Evolutionary conservation across 2,329 filamentous ascomycete species (phyloP).

Genomic region (Volutella citrinella): DNA sequence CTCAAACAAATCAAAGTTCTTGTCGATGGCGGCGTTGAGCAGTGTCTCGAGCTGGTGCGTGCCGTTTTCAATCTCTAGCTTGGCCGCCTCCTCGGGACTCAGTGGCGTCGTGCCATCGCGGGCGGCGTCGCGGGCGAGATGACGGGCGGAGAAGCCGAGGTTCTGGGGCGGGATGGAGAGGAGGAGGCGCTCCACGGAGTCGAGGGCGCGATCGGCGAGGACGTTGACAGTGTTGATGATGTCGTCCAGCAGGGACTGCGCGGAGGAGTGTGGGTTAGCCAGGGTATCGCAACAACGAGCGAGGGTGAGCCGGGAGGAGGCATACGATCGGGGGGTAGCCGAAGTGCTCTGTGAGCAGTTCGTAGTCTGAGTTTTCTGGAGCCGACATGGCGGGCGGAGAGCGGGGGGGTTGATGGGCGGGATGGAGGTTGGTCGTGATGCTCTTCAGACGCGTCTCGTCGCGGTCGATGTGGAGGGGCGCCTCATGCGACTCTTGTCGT

Average conservation of each 20-base stretch:
- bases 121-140: conserved; percentile 33
- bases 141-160: conserved; percentile 71
- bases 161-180: conserved; percentile 68
- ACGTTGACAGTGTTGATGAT: conserved; percentile 97
- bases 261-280: conserved; percentile 3
- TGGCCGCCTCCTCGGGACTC: conserved; percentile 38
- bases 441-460: conserved; percentile 16
- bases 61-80: conserved; percentile 80
- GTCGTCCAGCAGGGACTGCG: conserved; percentile 88
- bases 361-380: conserved; percentile 48
- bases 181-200: conserved; percentile 81
- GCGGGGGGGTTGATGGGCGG: conserved; percentile 5
- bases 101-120: conserved; percentile 33
- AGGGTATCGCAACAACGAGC: background rate
- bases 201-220: conserved; percentile 84
- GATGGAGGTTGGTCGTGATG: conserved; percentile 8
- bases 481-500: too few relatives aligned
- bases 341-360: conserved; percentile 90
- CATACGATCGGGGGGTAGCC: conserved; percentile 88
- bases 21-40: conserved; percentile 76
- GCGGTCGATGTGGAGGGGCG: conserved; percentile 8
- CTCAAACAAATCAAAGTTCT: conserved; percentile 82
- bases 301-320: conserved; percentile 14
- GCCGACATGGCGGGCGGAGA: conserved; percentile 25
- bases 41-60: conserved; percentile 81